Base-by-base conservation (phyloP, 139 green algal genomes). In the Desmodesmus armatus region DNA sequence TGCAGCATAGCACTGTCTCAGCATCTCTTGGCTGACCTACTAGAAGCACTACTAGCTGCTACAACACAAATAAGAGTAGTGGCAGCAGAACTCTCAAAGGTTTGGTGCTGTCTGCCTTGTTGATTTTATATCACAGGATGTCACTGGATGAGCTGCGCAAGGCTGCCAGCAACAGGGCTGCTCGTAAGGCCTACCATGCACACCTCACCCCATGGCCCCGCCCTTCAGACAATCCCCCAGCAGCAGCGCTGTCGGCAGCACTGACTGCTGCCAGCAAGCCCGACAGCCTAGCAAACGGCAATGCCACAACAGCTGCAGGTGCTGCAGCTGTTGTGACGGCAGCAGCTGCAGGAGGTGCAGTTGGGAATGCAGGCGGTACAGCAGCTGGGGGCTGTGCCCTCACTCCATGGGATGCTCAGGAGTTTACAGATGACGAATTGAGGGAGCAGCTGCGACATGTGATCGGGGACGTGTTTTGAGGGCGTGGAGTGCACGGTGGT, bases 121-220 rank as follows among this genome's bases (percentile, higher is more conserved):
- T 60, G n/a, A 29, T 63, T 27, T 44, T 31, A 66, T n/a, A 9
- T 37, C 47, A 33, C 87, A 91, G 88, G 84, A 35, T 88, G 39
- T 75, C 88, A 3, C 66, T 83, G 31, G 66, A 83, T 44, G 70
- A 88, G 75, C 80, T 91, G 29, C 15, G 39, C 2, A 44, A 75
- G 31, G 78, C 69, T 1, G 88, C 88, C 2, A 0, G 72, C 27
- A 55, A 85, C 58, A 43, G 53, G 2, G 27, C 21, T 15, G 47
- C 31, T 1, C 66, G 74, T 9, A 19, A 69, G 23, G 88, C 85
- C 9, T 91, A 88, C 70, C 88, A 91, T 70, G 78, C 82, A 35
- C 85, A 89, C 69, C 49, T 76, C 0, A 81, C 85, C 27, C 88
- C 88, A 0, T 77, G 69, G 69, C 40, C 69, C 47, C n/a, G n/a